Percentiles rank a stretch among this genome's conserved stretches.
These are phyloP conservation scores for Saccharomyces jurei DNA, from an alignment of 805 yeast genomes.

Conservation along the genomic window DNA sequence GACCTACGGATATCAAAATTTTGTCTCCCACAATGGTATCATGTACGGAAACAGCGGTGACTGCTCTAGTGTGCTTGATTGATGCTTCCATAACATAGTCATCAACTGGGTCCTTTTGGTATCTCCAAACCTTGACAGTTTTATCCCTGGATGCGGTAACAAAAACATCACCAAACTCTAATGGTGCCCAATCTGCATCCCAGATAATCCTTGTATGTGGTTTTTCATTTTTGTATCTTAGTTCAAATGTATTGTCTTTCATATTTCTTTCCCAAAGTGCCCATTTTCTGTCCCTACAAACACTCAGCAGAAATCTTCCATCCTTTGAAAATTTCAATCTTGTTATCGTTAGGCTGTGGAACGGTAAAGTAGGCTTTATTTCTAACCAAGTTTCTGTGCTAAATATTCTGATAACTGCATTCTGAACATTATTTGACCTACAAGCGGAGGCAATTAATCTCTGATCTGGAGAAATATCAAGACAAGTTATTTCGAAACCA, in stretches of 20 bases:
- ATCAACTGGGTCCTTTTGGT: constrained; percentile 29
- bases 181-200: constrained; percentile 87
- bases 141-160: constrained; percentile 86
- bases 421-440: constrained; percentile 72
- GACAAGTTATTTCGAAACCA: constrained; percentile 84
- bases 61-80: constrained; percentile 45
- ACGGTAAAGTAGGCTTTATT: constrained; percentile 45
- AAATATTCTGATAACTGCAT: constrained; percentile 79
- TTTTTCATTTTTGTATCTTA: constrained; percentile 41
- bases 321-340: constrained; percentile 68
- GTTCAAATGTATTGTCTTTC: constrained; percentile 33
- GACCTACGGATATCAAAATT: constrained; percentile 50
- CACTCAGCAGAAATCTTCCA: constrained; percentile 57
- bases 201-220: constrained; percentile 91
- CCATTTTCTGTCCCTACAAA: constrained; percentile 83
- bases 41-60: constrained; percentile 59
- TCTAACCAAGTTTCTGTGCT: constrained; percentile 56
- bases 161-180: constrained; percentile 41
- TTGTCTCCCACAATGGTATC: constrained; percentile 25
- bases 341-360: constrained; percentile 82
- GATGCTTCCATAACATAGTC: constrained; percentile 33
- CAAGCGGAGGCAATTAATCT: constrained; percentile 80
- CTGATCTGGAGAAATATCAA: constrained; percentile 61
- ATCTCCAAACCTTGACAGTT: constrained; percentile 63
- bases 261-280: constrained; percentile 56